These are phyloP conservation scores for Hirschioporus abietinus DNA, from an alignment of 768 basidiomycete genomes.

Conservation along the genomic window DNA sequence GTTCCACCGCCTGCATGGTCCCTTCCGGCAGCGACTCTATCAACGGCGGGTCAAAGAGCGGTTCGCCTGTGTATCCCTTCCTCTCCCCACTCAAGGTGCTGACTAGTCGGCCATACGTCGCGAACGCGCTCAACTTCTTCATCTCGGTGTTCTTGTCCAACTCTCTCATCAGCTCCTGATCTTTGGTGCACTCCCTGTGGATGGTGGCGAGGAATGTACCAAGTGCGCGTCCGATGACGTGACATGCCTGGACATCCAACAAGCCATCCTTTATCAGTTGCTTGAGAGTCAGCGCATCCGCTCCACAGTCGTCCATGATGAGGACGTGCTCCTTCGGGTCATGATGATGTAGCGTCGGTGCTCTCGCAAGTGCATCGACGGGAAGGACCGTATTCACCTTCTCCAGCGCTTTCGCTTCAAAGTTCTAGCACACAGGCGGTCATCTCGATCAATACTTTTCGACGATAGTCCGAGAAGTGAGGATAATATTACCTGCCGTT, in stretches of 20 bases:
- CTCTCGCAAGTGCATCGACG: constrained; percentile 34
- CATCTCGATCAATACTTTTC: background rate
- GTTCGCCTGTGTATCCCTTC: constrained; percentile 25
- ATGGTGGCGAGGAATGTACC: constrained; percentile 51
- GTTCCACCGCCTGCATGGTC: constrained; percentile 30
- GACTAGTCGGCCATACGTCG: constrained; percentile 41
- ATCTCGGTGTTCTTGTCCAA: constrained; percentile 38
- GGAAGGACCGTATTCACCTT: constrained; percentile 35
- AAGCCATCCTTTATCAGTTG: constrained; percentile 29
- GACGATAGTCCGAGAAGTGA: background rate
- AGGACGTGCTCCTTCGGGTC: constrained; percentile 46
- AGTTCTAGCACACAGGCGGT: constrained; percentile 18
- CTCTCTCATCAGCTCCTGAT: constrained; percentile 23
- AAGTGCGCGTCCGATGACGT: constrained; percentile 45
- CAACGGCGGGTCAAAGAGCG: constrained; percentile 38
- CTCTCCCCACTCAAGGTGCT: constrained; percentile 18
- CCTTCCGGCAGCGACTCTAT: constrained; percentile 25
- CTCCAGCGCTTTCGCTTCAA: constrained; percentile 45
- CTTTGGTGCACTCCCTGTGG: constrained; percentile 41
- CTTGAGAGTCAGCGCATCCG: constrained; percentile 33
- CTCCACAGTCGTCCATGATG: constrained; percentile 61
- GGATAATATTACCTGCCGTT: constrained; percentile 43
- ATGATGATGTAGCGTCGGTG: constrained; percentile 44
- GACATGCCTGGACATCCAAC: constrained; percentile 25
- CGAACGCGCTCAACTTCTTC: constrained; percentile 33